phyloP scores from a whole-genome alignment of 2,329 filamentous ascomycete genomes.

The Pseudopyrenochaeta lycopersici region DNA sequence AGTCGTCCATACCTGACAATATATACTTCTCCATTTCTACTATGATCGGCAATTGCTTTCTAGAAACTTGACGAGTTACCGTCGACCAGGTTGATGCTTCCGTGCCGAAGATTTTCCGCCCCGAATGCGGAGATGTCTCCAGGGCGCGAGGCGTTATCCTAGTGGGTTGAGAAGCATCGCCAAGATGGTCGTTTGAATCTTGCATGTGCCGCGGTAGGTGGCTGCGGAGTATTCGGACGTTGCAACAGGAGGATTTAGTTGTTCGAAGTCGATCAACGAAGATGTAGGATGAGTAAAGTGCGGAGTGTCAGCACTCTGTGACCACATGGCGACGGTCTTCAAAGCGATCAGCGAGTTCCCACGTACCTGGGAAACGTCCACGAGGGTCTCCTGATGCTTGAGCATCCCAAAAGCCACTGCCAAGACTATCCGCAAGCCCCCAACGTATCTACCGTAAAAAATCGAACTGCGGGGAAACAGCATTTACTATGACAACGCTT shows the following conservation, averaged over 20 bases:
- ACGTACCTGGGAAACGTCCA: not conserved
- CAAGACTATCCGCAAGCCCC: too few species aligned
- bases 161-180: conserved; percentile 22
- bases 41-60: conserved; percentile 3
- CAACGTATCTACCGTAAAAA: not conserved
- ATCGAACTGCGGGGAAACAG: conserved; percentile 8
- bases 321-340: not conserved
- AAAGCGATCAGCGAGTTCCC: too few species aligned
- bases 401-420: not conserved
- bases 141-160: conserved; percentile 25
- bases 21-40: conserved; percentile 24
- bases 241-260: conserved; percentile 4
- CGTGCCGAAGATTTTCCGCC: conserved; percentile 35
- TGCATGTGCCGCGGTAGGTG: conserved; percentile 22
- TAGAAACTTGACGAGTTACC: conserved; percentile 1
- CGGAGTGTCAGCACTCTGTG: not conserved
- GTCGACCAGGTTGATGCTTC: conserved; percentile 5
- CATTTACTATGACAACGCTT: conserved; percentile 12
- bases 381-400: not conserved
- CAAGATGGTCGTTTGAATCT: conserved; percentile 27
- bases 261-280: not conserved
- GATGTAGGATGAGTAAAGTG: conserved; percentile 1
- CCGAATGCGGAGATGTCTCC: conserved; percentile 20
- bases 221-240: conserved; percentile 13
- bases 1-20: conserved; percentile 18